Base-by-base conservation (phyloP, 805 yeast species). In the Lachancea cidri region DNA sequence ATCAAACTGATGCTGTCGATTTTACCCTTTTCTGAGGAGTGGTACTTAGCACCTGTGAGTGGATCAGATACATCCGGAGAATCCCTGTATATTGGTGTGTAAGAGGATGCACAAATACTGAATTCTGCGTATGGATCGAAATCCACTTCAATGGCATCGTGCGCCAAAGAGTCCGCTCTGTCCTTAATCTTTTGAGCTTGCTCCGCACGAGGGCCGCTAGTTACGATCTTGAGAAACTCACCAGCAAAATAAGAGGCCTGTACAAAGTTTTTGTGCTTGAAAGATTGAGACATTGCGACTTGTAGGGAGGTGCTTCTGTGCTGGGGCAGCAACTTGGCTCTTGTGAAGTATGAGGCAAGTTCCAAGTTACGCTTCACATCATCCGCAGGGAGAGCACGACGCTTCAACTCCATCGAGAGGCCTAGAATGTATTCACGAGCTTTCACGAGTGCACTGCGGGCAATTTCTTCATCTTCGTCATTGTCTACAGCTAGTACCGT, bases 321-420 rank as follows among this genome's bases (percentile, higher is more conserved):
- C 5, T 83, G 82, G 27, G 85, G 81, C 49, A 83, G 86, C 53
- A 93, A 74, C 49, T 83, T 77, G 19, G 89, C 82, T 58, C 77
- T 81, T 11, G 98, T 87, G 71, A 93, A 94, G 66, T 91, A 91
- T 1, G 98, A 94, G 4, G 98, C 98, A 51, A 93, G 71, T 65
- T 93, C 98, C 58, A 93, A 73, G 64, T 87, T 89, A 48, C 98
- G 83, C 64, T 87, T 83, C 41, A 83, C 71, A 46, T 81, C 81
- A 22, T 74, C 74, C 8, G 81, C 72, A 24, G 83, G 86, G 44
- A 94, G 66, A 8, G 83, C 60, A 66, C 98, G 87, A 66, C 99
- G 89, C 42, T 76, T 76, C 49, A 91, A 73, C 65, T 93, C 99
- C 48, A 93, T 86, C 17, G 95, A 83, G 50, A 91, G 74, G 19